These are phyloP conservation scores for Gypsophila paniculata DNA, from an alignment of 179 eudicot species.

Conservation along the genomic window DNA sequence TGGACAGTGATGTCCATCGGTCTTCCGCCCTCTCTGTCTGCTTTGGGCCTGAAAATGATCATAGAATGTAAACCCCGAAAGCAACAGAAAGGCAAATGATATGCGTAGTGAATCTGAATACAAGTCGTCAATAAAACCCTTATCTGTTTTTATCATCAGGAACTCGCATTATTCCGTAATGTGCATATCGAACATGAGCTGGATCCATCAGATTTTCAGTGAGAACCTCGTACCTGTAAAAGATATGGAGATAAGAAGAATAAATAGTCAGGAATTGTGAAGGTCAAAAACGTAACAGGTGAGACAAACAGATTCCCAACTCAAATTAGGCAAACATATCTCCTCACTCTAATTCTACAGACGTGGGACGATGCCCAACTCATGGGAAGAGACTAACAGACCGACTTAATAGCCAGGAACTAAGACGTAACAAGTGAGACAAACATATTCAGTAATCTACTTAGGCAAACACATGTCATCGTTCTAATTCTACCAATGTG, in stretches of 20 bases:
- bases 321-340: too few relatives aligned
- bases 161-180: conserved; percentile 53
- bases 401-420: neutral
- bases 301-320: too few relatives aligned
- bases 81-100: neutral
- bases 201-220: conserved; percentile 93
- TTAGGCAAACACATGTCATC: too few relatives aligned
- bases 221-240: conserved; percentile 71
- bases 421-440: too few relatives aligned
- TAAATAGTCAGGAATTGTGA: too few relatives aligned
- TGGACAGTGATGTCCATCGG: conserved; percentile 59
- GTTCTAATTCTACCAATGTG: too few relatives aligned
- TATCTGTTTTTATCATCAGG: conserved; percentile 37
- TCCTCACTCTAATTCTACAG: too few relatives aligned
- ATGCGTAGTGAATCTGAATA: neutral
- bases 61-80: conserved; percentile 13
- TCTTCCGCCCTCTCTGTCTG: conserved; percentile 79
- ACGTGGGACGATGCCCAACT: too few relatives aligned
- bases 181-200: conserved; percentile 90
- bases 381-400: too few relatives aligned
- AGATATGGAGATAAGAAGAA: neutral
- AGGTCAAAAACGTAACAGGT: too few relatives aligned
- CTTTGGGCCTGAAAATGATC: conserved; percentile 45
- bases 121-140: conserved; percentile 10
- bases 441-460: too few relatives aligned